Base-by-base conservation (phyloP, 345 rosid genomes). In the Raphanus sativus region DNA sequence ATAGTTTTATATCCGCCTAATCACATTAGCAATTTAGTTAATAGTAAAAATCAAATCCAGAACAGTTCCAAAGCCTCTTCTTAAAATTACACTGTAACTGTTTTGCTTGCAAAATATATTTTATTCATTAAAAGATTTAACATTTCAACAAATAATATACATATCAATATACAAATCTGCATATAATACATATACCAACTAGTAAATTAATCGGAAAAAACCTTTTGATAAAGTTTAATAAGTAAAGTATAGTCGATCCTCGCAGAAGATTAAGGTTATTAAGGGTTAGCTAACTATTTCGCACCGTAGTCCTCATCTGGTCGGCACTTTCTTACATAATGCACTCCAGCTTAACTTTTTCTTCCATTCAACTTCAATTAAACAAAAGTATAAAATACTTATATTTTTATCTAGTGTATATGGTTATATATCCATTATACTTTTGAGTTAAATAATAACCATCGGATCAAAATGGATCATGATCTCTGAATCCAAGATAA, bases 271-370 rank as follows among this genome's bases (percentile, higher is more conserved):
- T 11, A 13, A 5, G 70, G 74, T 69, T 69, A 36, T 52, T 7
- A 28, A 77, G 60, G 75, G 38, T 33, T 6, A 62, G 26, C 50
- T 8, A 64, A 71, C 62, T 30, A 42, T 12, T 12, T 36, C 21
- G 9, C 29, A 17, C 48, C 6, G 55, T 77, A 61, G 67, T 65
- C 36, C 66, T 65, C 67, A 10, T 25, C 62, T 72, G 63, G 81
- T 66, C 69, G 69, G 81, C 81, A 71, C 58, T 65, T 59, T 58
- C 76, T 70, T 54, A 62, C 75, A 36, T 12, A 70, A 54, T 50
- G 67, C 67, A 21, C 75, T 76, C 42, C 48, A 26, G 28, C 65
- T 38, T 25, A 26, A n/a, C 54, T 68, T 69, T 30, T 50, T 52
- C 0, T 15, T 52, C 58, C 58, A 52, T 48, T 42, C n/a, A 48